Conservation (phyloP, 2,329 filamentous ascomycete genomes). For the Chaetomium olivaceum region DNA sequence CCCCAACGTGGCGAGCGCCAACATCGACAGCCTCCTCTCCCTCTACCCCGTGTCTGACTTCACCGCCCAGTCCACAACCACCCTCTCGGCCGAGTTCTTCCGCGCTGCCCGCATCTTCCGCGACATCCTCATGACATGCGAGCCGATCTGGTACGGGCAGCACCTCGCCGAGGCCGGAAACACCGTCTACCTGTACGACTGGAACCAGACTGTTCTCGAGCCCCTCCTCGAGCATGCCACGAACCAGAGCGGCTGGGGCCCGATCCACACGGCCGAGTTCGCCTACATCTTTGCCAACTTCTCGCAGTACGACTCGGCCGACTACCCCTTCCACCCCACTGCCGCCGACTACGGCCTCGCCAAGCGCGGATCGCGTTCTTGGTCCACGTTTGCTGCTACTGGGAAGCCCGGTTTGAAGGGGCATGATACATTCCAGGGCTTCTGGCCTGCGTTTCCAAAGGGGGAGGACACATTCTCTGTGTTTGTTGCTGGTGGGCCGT, state of each 20-base stretch:
- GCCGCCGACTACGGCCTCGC: background rate
- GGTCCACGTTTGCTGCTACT: constrained; percentile 6
- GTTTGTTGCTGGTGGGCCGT: constrained; percentile 2
- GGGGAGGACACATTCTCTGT: background rate
- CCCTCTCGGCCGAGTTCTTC: constrained; percentile 33
- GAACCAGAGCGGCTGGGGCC: background rate
- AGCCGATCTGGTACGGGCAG: constrained; percentile 1
- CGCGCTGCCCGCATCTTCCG: constrained; percentile 31
- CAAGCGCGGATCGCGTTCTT: background rate
- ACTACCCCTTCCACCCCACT: background rate
- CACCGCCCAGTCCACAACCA: constrained; percentile 23
- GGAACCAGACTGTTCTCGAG: constrained; percentile 15
- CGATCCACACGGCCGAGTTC: constrained; percentile 12
- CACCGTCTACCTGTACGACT: constrained; percentile 15
- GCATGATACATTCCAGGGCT: constrained; percentile 4
- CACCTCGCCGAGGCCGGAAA: constrained; percentile 10
- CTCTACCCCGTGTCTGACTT: constrained; percentile 35
- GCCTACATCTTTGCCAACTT: constrained; percentile 16
- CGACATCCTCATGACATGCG: constrained; percentile 33
- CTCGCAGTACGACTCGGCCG: background rate
- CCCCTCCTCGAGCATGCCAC: constrained; percentile 7
- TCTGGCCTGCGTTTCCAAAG: background rate
- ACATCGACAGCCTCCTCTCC: constrained; percentile 34
- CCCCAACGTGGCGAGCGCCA: constrained; percentile 26
- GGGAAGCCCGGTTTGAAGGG: background rate